Evolutionary conservation across 192 early-diverging fungal species (phyloP).

Genomic region (Jimgerdemannia flammicorona): DNA sequence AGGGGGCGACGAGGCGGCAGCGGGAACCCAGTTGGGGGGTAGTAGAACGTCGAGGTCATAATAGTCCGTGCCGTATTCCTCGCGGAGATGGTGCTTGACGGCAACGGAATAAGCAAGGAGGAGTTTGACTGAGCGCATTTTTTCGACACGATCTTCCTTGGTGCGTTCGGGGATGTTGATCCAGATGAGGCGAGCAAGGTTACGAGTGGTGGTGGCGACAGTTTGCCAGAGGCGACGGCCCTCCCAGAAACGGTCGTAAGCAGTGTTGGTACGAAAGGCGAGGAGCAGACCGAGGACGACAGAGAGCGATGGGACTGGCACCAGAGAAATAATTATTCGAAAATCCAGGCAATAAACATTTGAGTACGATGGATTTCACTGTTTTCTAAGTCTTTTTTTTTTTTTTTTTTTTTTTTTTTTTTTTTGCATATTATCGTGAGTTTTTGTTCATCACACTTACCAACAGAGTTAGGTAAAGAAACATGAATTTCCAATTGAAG

Average conservation of each 20-base stretch:
- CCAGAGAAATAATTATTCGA: neutral
- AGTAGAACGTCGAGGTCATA: slow-evolving; percentile 56
- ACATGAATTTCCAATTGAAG: slow-evolving; percentile 2
- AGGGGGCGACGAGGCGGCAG: slow-evolving; percentile 14
- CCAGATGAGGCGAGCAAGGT: slow-evolving; percentile 69
- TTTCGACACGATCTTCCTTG: slow-evolving; percentile 45
- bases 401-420: too few relatives aligned
- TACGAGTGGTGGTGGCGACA: slow-evolving; percentile 59
- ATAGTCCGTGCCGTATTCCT: slow-evolving; percentile 55
- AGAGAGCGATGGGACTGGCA: slow-evolving; percentile 18
- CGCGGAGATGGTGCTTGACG: slow-evolving; percentile 56
- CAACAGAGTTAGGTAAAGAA: slow-evolving; percentile 6
- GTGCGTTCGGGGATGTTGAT: slow-evolving; percentile 47
- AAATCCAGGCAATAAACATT: too few relatives aligned
- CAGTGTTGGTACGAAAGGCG: slow-evolving; percentile 82
- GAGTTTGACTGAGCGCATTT: slow-evolving; percentile 51
- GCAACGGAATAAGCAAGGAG: slow-evolving; percentile 50
- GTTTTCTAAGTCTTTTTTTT: too few relatives aligned
- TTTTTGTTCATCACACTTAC: neutral
- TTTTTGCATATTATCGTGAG: too few relatives aligned
- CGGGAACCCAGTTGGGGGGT: slow-evolving; percentile 47
- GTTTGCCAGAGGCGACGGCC: slow-evolving; percentile 69
- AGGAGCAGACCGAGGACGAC: slow-evolving; percentile 68
- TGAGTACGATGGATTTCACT: too few relatives aligned
- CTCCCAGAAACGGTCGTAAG: slow-evolving; percentile 77